Evolutionary conservation across 2,329 filamentous ascomycete genomes (phyloP).

Genomic region (Incumbomyces lentus): DNA sequence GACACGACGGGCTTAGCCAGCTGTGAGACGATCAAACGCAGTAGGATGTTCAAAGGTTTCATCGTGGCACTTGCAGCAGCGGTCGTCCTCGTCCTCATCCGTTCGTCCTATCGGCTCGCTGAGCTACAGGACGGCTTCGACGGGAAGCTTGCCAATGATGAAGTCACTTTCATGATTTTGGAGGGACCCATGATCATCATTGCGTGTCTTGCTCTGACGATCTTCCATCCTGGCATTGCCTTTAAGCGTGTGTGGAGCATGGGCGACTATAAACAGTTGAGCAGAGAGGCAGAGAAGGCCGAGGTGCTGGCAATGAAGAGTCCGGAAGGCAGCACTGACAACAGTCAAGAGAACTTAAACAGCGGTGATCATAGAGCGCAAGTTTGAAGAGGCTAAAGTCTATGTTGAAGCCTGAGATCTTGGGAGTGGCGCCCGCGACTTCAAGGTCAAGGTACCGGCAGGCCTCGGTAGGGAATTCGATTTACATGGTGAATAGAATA

Average conservation of each 20-base stretch:
- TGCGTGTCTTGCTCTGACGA: constrained; percentile 31
- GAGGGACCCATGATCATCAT: constrained; percentile 43
- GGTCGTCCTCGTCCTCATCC: constrained; percentile 35
- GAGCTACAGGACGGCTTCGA: constrained; percentile 39
- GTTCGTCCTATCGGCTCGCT: constrained; percentile 39
- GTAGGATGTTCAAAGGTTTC: constrained; percentile 33
- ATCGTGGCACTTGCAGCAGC: constrained; percentile 15
- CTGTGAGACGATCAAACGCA: not conserved
- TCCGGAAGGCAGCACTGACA: not conserved
- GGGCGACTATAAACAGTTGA: not conserved
- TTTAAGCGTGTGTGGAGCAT: constrained; percentile 2
- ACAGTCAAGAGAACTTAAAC: not conserved
- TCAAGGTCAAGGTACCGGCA: no score
- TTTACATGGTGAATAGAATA: no score
- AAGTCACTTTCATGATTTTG: constrained; percentile 40
- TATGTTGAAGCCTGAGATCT: no score
- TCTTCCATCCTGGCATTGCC: constrained; percentile 32
- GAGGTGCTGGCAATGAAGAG: not conserved
- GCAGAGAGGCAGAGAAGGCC: not conserved
- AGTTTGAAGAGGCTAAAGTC: no score
- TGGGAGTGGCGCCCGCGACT: no score
- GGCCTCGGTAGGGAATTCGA: no score
- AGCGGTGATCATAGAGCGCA: no score
- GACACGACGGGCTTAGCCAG: not conserved
- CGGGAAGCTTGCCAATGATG: constrained; percentile 37